phyloP scores from a whole-genome alignment of 371 early-diverging fungal genomes.

The Chytridium lagenaria region DNA sequence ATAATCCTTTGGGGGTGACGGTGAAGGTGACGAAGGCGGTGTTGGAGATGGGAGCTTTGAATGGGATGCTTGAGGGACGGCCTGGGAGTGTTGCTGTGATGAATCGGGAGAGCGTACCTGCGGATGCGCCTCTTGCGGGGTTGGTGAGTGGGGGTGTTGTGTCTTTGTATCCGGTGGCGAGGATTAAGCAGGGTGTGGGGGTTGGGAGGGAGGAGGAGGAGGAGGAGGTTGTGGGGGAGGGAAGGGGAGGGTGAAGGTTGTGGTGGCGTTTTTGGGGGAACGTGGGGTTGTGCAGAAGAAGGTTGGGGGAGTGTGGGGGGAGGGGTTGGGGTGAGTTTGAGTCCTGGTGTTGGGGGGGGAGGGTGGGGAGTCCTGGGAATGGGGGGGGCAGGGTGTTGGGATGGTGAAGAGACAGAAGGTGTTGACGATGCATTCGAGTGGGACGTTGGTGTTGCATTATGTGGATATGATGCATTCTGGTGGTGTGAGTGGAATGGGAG shows the following conservation, averaged over 20 bases:
- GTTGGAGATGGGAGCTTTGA: constrained; percentile 35
- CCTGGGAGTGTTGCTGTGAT: constrained; percentile 27
- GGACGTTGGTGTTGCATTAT: constrained; percentile 39
- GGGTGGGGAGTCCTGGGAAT: too few relatives aligned
- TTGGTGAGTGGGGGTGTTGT: constrained; percentile 12
- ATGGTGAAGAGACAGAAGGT: constrained; percentile 31
- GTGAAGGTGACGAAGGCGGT: background rate
- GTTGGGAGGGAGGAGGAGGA: constrained; percentile 14
- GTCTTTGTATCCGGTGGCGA: constrained; percentile 31
- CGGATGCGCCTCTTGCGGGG: constrained; percentile 18
- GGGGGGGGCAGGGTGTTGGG: too few relatives aligned
- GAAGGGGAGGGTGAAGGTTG: background rate
- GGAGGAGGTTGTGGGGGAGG: background rate
- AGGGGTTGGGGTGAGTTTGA: too few relatives aligned
- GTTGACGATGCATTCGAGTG: constrained; percentile 39
- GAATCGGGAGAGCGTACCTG: constrained; percentile 1
- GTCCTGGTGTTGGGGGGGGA: too few relatives aligned
- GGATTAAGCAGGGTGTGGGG: constrained; percentile 29
- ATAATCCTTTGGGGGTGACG: constrained; percentile 5
- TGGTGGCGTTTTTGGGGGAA: background rate
- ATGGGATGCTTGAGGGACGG: constrained; percentile 35
- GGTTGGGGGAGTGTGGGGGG: too few relatives aligned
- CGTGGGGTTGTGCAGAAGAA: too few relatives aligned
- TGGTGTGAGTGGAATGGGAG: background rate
- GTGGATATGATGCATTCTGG: constrained; percentile 34